phyloP scores from a whole-genome alignment of 2,329 filamentous ascomycete species.

The Penicillium sp. region DNA sequence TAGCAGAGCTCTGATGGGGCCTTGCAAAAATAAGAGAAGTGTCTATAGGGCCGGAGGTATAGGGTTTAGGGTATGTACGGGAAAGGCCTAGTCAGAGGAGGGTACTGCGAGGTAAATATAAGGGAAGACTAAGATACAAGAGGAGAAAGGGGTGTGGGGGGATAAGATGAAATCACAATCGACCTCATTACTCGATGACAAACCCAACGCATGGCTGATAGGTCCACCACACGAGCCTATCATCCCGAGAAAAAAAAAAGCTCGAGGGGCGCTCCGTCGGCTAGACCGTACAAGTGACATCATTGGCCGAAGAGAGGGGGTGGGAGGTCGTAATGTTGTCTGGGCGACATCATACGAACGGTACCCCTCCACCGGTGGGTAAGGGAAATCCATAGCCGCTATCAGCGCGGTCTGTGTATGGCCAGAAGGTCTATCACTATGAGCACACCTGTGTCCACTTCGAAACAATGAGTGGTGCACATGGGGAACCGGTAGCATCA shows the following conservation, averaged over 20 bases:
- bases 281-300: conserved; percentile 20
- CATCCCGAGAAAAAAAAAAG: conserved; percentile 1
- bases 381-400: background rate
- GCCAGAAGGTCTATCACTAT: conserved; percentile 12
- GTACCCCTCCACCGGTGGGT: conserved; percentile 1
- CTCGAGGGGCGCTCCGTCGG: conserved; percentile 3
- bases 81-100: background rate
- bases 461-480: conserved; percentile 13
- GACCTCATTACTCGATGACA: conserved; percentile 7
- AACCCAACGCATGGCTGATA: conserved; percentile 11
- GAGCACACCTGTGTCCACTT: conserved; percentile 18
- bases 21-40: background rate
- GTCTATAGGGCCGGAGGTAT: conserved; percentile 11
- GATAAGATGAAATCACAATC: conserved; percentile 17
- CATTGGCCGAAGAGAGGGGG: conserved; percentile 20
- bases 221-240: conserved; percentile 4
- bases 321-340: background rate
- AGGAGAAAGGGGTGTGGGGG: background rate
- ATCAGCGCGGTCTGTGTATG: background rate
- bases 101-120: conserved; percentile 15
- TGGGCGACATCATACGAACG: conserved; percentile 22
- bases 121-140: background rate
- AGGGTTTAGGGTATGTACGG: conserved; percentile 14
- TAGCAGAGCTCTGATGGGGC: conserved; percentile 2
- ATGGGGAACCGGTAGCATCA: conserved; percentile 8